Base-by-base conservation (phyloP, 805 yeast genomes). In the Candida xyloterini region DNA sequence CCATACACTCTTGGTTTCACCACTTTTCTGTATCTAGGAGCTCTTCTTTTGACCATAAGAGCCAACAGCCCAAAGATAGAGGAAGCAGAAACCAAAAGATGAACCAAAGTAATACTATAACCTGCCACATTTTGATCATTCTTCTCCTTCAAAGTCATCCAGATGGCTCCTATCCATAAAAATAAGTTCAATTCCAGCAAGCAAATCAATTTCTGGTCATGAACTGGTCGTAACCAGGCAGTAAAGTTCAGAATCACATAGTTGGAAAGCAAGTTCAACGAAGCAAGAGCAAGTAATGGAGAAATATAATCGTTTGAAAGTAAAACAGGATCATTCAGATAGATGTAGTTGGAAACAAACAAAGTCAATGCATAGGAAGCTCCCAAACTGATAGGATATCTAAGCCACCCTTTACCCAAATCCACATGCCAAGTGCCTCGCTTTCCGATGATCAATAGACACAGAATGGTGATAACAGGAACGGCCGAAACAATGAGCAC, bases 371-470 rank as follows among this genome's bases (percentile, higher is more conserved):
- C 48, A 10, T 62, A 50, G 0, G 91, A 74, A 7, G 74, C 36
- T 0, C 57, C 53, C 13, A 81, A 50, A 14, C 89, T 69, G 4
- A 80, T 28, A 1, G 95, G 90, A 24, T 81, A 70, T 49, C 89
- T 72, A 15, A 76, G 47, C 48, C 73, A 63, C 2, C 75, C 73
- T 43, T 65, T 70, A 33, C 66, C 53, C 10, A 67, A 53, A 22
- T 62, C 62, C 29, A 73, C 60, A 24, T 56, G 59, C 81, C 84
- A 70, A 46, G 68, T 71, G 46, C 63, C 67, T 56, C 68, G 71
- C 58, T 60, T 74, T 40, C 45, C 62, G 45, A 71, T 70, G 22
- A 81, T 62, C 16, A 69, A 28, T 21, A 79, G 63, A 16, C 84
- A 65, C 4, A 76, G 55, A 1, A 75, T 41, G 9, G 73, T 56